These are phyloP conservation scores for Phytophthora fragariae DNA, from an alignment of 352 stramenopile genomes.

Conservation along the genomic window DNA sequence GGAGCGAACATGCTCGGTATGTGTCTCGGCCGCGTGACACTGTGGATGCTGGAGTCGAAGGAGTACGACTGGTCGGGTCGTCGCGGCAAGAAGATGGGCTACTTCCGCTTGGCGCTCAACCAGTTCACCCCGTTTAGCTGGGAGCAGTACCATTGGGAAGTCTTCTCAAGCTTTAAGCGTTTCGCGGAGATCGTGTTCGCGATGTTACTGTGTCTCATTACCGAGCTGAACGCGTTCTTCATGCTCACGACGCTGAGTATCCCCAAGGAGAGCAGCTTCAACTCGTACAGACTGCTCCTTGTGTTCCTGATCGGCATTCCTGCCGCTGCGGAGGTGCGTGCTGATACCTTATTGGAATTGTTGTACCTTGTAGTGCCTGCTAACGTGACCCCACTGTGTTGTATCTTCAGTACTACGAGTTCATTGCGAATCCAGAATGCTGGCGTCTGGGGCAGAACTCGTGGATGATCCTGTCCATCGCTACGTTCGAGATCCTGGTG, in stretches of 20 bases:
- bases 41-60: conserved; percentile 86
- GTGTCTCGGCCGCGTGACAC: conserved; percentile 75
- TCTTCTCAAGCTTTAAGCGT: conserved; percentile 92
- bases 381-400: conserved; percentile 7
- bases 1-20: conserved; percentile 94
- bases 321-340: conserved; percentile 71
- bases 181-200: conserved; percentile 87
- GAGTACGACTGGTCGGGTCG: conserved; percentile 92
- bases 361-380: not conserved
- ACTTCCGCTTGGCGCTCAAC: conserved; percentile 72
- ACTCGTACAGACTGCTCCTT: conserved; percentile 79
- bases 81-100: conserved; percentile 72
- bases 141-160: conserved; percentile 91
- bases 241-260: conserved; percentile 90
- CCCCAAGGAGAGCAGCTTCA: conserved; percentile 89
- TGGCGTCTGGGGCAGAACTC: conserved; percentile 81
- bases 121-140: conserved; percentile 92
- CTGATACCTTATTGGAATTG: not conserved
- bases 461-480: conserved; percentile 86
- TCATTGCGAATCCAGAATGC: conserved; percentile 81
- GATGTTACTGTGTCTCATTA: conserved; percentile 85
- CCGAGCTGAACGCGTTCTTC: conserved; percentile 95
- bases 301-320: conserved; percentile 87
- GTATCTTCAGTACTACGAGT: conserved; percentile 81
- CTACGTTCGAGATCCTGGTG: conserved; percentile 79